Conservation (phyloP, 129 eudicot genomes). For the Helianthus tuberosus region DNA sequence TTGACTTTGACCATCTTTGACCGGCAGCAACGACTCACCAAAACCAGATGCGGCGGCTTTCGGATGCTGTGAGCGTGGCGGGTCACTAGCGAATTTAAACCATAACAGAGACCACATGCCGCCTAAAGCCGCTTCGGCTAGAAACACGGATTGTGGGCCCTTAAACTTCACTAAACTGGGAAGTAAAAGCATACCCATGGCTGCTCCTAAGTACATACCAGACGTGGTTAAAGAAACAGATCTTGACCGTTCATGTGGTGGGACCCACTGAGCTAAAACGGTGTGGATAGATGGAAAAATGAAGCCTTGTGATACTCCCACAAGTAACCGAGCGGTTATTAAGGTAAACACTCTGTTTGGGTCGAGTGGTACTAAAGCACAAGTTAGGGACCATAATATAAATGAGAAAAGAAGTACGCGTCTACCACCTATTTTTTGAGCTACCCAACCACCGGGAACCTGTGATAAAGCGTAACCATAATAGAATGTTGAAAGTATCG, state of each 20-base stretch:
- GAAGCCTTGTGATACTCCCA: constrained; percentile 94
- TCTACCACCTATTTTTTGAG: constrained; percentile 90
- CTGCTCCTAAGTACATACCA: constrained; percentile 98
- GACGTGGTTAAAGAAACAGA: constrained; percentile 93
- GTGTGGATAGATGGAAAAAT: constrained; percentile 96
- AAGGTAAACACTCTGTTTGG: constrained; percentile 60
- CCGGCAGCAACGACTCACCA: constrained; percentile 67
- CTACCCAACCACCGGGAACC: constrained; percentile 98
- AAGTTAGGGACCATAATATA: constrained; percentile 84
- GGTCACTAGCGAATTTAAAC: constrained; percentile 77
- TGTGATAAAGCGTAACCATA: constrained; percentile 97
- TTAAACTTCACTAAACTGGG: constrained; percentile 77
- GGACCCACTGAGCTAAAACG: constrained; percentile 97
- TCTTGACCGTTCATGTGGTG: constrained; percentile 95
- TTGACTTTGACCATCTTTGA: constrained; percentile 47
- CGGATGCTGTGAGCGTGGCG: constrained; percentile 88
- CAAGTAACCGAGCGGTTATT: constrained; percentile 81
- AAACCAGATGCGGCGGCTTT: constrained; percentile 95
- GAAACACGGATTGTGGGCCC: constrained; percentile 90
- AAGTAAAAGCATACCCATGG: constrained; percentile 79
- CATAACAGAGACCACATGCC: constrained; percentile 83
- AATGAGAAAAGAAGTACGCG: constrained; percentile 91
- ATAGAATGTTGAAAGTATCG: constrained; percentile 83
- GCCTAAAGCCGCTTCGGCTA: constrained; percentile 83
- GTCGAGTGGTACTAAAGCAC: constrained; percentile 86